A percentile compares a stretch with the other conserved stretches of the same genome.
Evolutionary conservation across 2,329 filamentous ascomycete species (phyloP).

Genomic region (Hypomyces rosellus): DNA sequence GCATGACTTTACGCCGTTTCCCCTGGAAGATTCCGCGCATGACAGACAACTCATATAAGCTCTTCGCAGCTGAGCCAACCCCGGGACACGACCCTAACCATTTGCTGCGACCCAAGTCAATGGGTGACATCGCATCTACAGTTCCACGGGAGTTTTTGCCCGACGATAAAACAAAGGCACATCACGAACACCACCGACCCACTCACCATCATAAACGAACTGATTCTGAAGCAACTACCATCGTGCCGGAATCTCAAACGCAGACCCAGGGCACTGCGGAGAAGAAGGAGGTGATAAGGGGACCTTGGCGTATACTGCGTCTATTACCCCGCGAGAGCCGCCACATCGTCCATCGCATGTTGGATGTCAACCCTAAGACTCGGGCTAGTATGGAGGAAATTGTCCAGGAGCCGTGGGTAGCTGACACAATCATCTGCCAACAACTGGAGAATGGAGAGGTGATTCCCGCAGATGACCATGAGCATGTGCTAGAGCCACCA

Average conservation of each 20-base stretch:
- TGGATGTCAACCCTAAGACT: constrained; percentile 78
- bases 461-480: constrained; percentile 68
- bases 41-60: constrained; percentile 89
- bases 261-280: constrained; percentile 27
- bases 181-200: constrained; percentile 15
- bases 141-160: constrained; percentile 33
- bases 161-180: constrained; percentile 22
- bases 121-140: constrained; percentile 36
- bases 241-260: constrained; percentile 5
- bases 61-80: constrained; percentile 82
- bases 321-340: constrained; percentile 83
- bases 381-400: constrained; percentile 83
- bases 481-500: constrained; percentile 76
- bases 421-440: constrained; percentile 73
- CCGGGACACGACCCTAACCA: constrained; percentile 59
- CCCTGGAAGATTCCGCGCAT: constrained; percentile 93
- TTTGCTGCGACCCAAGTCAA: constrained; percentile 41
- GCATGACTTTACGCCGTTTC: constrained; percentile 92
- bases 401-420: constrained; percentile 84
- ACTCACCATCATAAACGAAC: constrained; percentile 16
- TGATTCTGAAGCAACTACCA: constrained; percentile 12
- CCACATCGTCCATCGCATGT: constrained; percentile 86
- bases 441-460: constrained; percentile 67
- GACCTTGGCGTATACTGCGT: constrained; percentile 83
- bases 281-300: constrained; percentile 76